A percentile compares a stretch with the other conserved stretches of the same genome.
Conservation (phyloP, 2,329 filamentous ascomycete species). For the Trichoderma simmonsii region DNA sequence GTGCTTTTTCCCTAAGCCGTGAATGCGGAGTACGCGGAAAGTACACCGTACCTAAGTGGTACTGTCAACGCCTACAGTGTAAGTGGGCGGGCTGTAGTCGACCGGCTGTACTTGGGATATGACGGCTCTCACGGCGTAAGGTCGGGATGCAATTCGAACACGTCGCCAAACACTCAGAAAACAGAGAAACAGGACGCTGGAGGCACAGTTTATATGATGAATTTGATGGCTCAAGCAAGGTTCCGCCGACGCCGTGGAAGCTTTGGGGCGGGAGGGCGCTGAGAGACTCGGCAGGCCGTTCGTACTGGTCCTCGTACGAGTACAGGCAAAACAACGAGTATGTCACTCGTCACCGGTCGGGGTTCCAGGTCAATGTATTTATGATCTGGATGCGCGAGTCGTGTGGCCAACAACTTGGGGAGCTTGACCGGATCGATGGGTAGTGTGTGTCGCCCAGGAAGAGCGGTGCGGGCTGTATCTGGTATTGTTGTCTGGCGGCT, state of each 20-base stretch:
- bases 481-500: slow-evolving; percentile 14
- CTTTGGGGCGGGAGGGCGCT: background rate
- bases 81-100: background rate
- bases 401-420: background rate
- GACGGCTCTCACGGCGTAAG: background rate
- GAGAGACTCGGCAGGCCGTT: background rate
- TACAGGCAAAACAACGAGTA: background rate
- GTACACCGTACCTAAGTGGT: slow-evolving; percentile 7
- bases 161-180: background rate
- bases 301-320: background rate
- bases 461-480: slow-evolving; percentile 4
- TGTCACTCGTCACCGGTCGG: background rate
- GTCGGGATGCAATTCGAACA: background rate
- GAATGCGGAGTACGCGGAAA: background rate
- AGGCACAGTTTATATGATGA: background rate
- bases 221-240: background rate
- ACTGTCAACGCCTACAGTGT: background rate
- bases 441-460: background rate
- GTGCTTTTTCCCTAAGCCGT: background rate
- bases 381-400: slow-evolving; percentile 7
- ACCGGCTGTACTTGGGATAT: background rate
- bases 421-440: background rate
- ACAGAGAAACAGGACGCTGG: background rate
- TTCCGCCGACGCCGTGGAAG: background rate
- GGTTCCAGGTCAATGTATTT: slow-evolving; percentile 8